A percentile compares a stretch with the other conserved stretches of the same genome.
Conservation (phyloP, 139 green algal genomes). For the Yamagishiella unicocca region DNA sequence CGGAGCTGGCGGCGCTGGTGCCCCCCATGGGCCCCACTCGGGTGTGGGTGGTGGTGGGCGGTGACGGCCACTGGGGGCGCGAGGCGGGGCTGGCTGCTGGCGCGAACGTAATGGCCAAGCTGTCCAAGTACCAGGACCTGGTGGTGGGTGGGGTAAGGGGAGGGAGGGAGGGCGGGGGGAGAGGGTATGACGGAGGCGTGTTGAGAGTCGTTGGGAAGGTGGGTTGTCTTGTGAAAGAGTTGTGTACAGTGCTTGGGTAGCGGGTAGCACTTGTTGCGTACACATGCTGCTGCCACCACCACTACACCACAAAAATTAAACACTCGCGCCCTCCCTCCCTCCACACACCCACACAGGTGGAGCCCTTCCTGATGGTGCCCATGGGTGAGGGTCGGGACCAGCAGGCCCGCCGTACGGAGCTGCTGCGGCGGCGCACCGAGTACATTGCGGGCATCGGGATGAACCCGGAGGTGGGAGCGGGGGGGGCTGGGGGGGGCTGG, state of each 20-base stretch:
- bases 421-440: conserved; percentile 60
- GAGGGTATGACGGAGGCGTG: neutral
- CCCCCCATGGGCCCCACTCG: conserved; percentile 29
- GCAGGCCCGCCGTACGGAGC: conserved; percentile 33
- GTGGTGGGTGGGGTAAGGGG: conserved; percentile 2
- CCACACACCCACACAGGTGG: too few relatives aligned
- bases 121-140: conserved; percentile 47
- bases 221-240: neutral
- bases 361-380: conserved; percentile 70
- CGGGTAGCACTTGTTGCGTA: too few relatives aligned
- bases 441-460: conserved; percentile 30
- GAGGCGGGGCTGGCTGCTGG: conserved; percentile 56
- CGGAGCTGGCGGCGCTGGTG: conserved; percentile 23
- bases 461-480: neutral
- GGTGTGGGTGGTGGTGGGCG: conserved; percentile 84
- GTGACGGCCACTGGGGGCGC: conserved; percentile 61
- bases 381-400: conserved; percentile 39
- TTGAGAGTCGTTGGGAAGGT: neutral
- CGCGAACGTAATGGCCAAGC: conserved; percentile 41
- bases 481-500: conserved; percentile 3
- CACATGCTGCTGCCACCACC: too few relatives aligned
- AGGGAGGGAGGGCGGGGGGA: neutral
- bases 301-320: too few relatives aligned
- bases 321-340: too few relatives aligned
- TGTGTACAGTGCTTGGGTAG: neutral